These are phyloP conservation scores for Tetrapisispora namnaoensis DNA, from an alignment of 805 yeast species.

Conservation along the genomic window DNA sequence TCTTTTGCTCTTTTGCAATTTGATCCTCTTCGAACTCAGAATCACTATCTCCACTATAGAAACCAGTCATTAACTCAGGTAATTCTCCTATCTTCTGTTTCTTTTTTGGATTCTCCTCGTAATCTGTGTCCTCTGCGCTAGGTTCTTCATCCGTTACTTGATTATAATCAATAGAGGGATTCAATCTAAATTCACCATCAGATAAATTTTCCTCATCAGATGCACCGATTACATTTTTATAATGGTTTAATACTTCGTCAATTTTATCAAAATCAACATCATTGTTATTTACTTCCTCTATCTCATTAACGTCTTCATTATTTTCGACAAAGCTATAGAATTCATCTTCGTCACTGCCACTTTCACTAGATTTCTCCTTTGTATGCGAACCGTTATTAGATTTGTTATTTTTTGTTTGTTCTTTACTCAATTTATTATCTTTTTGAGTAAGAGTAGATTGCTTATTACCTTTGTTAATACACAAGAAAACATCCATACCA, in stretches of 20 bases:
- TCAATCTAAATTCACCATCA: conserved; percentile 27
- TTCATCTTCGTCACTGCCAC: background rate
- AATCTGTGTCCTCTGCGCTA: conserved; percentile 33
- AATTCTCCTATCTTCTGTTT: conserved; percentile 32
- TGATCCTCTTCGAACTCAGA: conserved; percentile 41
- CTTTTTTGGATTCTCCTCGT: conserved; percentile 22
- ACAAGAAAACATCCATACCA: conserved; percentile 31
- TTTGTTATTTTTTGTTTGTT: conserved; percentile 11
- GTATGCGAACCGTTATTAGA: conserved; percentile 12
- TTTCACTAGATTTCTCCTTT: background rate
- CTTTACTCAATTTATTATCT: conserved; percentile 3
- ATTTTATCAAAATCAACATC: conserved; percentile 10
- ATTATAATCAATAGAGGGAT: conserved; percentile 32
- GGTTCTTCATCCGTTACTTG: conserved; percentile 61
- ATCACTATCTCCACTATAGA: conserved; percentile 68
- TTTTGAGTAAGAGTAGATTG: conserved; percentile 2
- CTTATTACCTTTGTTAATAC: conserved; percentile 23
- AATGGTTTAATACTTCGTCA: conserved; percentile 21
- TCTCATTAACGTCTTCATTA: conserved; percentile 9
- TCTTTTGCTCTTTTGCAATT: conserved; percentile 32
- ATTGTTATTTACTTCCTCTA: conserved; percentile 14
- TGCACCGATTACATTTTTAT: conserved; percentile 31
- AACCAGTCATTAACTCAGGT: conserved; percentile 72
- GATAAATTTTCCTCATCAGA: conserved; percentile 36
- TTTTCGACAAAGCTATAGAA: conserved; percentile 8